Percentiles rank a stretch among this genome's conserved stretches.
These are phyloP conservation scores for Talaromyces trachyspermus DNA, from an alignment of 495 filamentous ascomycete species.

Conservation along the genomic window DNA sequence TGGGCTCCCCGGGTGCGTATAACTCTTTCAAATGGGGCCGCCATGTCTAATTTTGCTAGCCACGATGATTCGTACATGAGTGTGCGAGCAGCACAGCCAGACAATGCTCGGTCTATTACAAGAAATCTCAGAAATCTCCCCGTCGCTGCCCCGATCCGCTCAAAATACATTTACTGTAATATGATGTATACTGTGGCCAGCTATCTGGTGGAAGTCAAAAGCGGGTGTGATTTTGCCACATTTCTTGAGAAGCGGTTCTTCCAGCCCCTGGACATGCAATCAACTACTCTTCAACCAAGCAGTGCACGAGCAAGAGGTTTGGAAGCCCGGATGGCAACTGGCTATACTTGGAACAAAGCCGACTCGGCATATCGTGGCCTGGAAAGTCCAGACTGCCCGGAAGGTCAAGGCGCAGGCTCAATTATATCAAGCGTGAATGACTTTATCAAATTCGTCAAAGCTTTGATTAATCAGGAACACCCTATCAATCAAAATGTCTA, in stretches of 20 bases:
- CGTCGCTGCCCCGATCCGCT: slow-evolving; percentile 26
- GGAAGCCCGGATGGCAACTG: slow-evolving; percentile 24
- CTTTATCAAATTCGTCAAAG: slow-evolving; percentile 35
- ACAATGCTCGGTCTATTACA: slow-evolving; percentile 17
- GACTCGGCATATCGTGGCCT: slow-evolving; percentile 7
- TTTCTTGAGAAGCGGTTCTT: slow-evolving; percentile 34
- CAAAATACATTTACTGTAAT: slow-evolving; percentile 42
- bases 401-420: slow-evolving; percentile 34
- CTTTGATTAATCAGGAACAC: slow-evolving; percentile 14
- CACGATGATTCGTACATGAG: slow-evolving; percentile 16
- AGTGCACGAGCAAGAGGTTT: slow-evolving; percentile 18
- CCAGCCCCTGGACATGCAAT: slow-evolving; percentile 28
- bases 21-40: not conserved
- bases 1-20: slow-evolving; percentile 18
- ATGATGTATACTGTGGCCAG: slow-evolving; percentile 36
- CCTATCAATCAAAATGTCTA: slow-evolving; percentile 14
- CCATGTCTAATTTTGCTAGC: slow-evolving; percentile 1
- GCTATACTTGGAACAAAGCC: slow-evolving; percentile 14
- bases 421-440: slow-evolving; percentile 39
- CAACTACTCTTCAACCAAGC: slow-evolving; percentile 23
- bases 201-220: slow-evolving; percentile 37
- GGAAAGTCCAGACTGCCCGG: slow-evolving; percentile 12
- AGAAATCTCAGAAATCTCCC: slow-evolving; percentile 32
- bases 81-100: slow-evolving; percentile 8
- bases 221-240: slow-evolving; percentile 25